These are phyloP conservation scores for barley (Hordeum vulgare) DNA, from an alignment of 176 grass and related monocot genomes.

Conservation along the genomic window MorexV3_pseudomolecules_assembly NC_058522.1:471530737-471531236, in stretches of 20 bases:
- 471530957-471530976: background rate
- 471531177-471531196: background rate
- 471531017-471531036: background rate
- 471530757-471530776: conserved; percentile 18
- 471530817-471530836: background rate
- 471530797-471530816: background rate
- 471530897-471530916: background rate
- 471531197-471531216: background rate
- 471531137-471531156: background rate
- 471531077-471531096: background rate
- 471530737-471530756: background rate
- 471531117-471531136: background rate
- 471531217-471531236: background rate
- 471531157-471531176: background rate
- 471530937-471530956: background rate
- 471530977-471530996: background rate
- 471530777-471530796: background rate
- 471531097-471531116: background rate
- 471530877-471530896: background rate
- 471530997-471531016: background rate
- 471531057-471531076: background rate
- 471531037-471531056: background rate
- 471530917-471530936: background rate
- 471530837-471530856: background rate
- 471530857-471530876: conserved; percentile 1